phyloP scores from a whole-genome alignment of 805 yeast genomes.

The Wickerhamia fluorescens region DNA sequence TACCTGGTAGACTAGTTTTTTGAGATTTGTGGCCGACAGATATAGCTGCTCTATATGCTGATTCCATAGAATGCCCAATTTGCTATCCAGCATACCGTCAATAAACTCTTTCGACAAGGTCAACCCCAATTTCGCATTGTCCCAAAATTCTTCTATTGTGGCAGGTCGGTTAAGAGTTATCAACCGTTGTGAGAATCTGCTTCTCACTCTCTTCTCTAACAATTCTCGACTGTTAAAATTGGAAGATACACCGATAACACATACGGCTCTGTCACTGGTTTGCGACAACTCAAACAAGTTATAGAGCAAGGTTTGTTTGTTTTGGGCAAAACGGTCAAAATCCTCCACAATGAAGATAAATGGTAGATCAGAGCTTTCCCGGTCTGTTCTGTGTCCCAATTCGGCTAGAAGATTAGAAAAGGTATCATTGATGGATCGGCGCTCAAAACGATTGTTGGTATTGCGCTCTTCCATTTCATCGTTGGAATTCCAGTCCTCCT shows the following conservation, averaged over 20 bases:
- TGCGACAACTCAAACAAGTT: slow-evolving; percentile 86
- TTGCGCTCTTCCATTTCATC: slow-evolving; percentile 7
- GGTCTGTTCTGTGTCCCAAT: slow-evolving; percentile 18
- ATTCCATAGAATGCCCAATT: slow-evolving; percentile 41
- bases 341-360: slow-evolving; percentile 80
- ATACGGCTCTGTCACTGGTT: slow-evolving; percentile 58
- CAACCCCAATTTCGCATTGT: slow-evolving; percentile 38
- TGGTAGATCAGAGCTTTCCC: slow-evolving; percentile 33
- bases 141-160: slow-evolving; percentile 43
- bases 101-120: slow-evolving; percentile 13
- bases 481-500: slow-evolving; percentile 9
- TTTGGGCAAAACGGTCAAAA: slow-evolving; percentile 67
- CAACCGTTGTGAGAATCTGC: slow-evolving; percentile 79
- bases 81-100: slow-evolving; percentile 8
- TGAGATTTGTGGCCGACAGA: slow-evolving; percentile 7
- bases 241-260: slow-evolving; percentile 75
- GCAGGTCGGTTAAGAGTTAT: slow-evolving; percentile 50
- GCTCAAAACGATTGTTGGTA: slow-evolving; percentile 33
- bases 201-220: slow-evolving; percentile 84
- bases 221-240: slow-evolving; percentile 70
- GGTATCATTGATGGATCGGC: slow-evolving; percentile 51
- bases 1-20: slow-evolving; percentile 21
- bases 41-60: slow-evolving; percentile 18
- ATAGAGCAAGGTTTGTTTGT: slow-evolving; percentile 78
- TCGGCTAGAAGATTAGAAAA: slow-evolving; percentile 51